Percentiles rank a stretch among this genome's conserved stretches.
Conservation (phyloP, 257 asterid species). For the Pogostemon cablin region DNA sequence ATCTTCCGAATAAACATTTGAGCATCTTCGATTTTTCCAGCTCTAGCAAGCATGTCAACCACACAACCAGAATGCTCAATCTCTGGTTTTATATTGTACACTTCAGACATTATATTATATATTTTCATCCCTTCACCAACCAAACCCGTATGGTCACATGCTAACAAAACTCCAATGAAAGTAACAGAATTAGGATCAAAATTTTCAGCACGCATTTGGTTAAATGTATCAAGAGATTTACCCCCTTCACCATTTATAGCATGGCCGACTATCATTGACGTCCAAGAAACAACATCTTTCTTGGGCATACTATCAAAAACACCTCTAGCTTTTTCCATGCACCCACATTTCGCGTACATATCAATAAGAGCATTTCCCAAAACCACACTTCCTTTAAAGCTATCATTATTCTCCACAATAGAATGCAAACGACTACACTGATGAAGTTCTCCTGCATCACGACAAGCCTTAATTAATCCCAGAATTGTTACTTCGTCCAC, state of each 20-base stretch:
- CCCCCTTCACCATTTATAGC: slow-evolving; percentile 51
- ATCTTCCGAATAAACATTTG: slow-evolving; percentile 36
- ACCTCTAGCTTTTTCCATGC: slow-evolving; percentile 38
- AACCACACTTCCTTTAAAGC: slow-evolving; percentile 34
- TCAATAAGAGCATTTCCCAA: slow-evolving; percentile 53
- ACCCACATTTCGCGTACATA: slow-evolving; percentile 55
- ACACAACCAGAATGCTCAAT: slow-evolving; percentile 49
- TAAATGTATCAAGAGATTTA: slow-evolving; percentile 41
- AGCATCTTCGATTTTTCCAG: slow-evolving; percentile 54
- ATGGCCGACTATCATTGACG: slow-evolving; percentile 51
- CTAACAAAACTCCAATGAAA: slow-evolving; percentile 47
- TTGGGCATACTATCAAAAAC: slow-evolving; percentile 40
- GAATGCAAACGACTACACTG: slow-evolving; percentile 42
- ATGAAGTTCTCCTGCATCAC: slow-evolving; percentile 46
- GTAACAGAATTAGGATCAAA: slow-evolving; percentile 49
- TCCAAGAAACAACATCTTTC: slow-evolving; percentile 55
- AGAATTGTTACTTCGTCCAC: slow-evolving; percentile 49
- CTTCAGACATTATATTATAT: slow-evolving; percentile 36
- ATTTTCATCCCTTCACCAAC: slow-evolving; percentile 45
- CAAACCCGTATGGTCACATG: slow-evolving; percentile 51
- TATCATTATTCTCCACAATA: slow-evolving; percentile 36
- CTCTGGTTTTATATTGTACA: slow-evolving; percentile 40
- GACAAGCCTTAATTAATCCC: slow-evolving; percentile 54
- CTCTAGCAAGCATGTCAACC: slow-evolving; percentile 55
- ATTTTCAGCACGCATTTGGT: slow-evolving; percentile 45